These are phyloP conservation scores for Penium margaritaceum DNA, from an alignment of 139 green algal species.

Conservation along the genomic window DNA sequence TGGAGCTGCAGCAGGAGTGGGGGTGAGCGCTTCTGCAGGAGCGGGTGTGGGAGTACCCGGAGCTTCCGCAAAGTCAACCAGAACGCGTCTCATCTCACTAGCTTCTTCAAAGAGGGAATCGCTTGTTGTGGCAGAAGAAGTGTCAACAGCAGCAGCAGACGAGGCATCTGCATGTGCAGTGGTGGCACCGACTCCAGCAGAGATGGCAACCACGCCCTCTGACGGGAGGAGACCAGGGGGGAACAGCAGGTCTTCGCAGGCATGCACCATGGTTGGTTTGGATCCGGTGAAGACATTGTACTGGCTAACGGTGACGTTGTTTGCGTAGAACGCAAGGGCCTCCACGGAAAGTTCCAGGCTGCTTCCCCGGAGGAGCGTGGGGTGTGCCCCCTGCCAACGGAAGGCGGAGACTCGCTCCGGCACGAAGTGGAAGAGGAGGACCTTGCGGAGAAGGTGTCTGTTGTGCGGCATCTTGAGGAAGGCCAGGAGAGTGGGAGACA, in stretches of 20 bases:
- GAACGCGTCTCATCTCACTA: no score
- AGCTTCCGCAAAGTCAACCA: no score
- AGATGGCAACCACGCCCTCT: no score
- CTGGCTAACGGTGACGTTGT: neutral
- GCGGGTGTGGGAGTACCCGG: no score
- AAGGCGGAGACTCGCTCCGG: neutral
- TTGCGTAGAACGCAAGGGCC: slow-evolving; percentile 1
- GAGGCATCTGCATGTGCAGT: no score
- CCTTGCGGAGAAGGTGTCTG: slow-evolving; percentile 1
- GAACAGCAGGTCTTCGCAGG: neutral
- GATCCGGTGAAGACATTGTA: neutral
- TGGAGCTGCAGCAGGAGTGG: no score
- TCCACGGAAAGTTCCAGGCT: neutral
- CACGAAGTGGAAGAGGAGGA: neutral
- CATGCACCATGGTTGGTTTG: neutral
- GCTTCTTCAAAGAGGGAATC: no score
- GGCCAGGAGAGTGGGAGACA: neutral
- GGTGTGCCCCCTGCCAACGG: neutral
- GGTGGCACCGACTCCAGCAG: no score
- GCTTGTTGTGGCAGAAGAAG: no score
- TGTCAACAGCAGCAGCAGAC: no score
- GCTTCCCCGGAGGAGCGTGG: neutral
- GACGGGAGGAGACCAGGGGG: no score
- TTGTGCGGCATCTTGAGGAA: neutral
- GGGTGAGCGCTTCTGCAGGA: no score